Evolutionary conservation across 2,329 filamentous ascomycete genomes (phyloP), one percentile per base, ranked within the genome.

Genomic region (Aspergillus chevalieri): DNA sequence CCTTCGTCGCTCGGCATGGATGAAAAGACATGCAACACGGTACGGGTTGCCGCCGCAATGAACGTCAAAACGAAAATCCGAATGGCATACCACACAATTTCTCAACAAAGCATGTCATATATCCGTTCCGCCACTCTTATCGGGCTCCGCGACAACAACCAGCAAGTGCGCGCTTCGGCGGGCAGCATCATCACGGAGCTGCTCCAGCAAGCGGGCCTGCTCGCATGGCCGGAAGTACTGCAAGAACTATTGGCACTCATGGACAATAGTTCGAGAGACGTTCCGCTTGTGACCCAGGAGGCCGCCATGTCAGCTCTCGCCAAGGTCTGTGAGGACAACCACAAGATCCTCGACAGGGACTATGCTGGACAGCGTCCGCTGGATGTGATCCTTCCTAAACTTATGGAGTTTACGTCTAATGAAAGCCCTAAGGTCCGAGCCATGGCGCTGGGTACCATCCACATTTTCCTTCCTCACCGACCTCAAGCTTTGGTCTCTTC

Each of bases 281-380:
- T 84, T 19, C 76, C 88, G 6, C 74, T 79, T 41, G 81, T 88
- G 63, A 84, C 86, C 10, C 90, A 96, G 65, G 92, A 98, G 68
- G 91, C 91, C 53, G 91, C 89, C 59, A 95, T 97, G 87, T 83
- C 87, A 44, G 91, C 93, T 44, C 78, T 98, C 69, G 77, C 86
- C 67, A 97, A 97, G 76, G 91, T 98, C 53, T 98, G 93, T 71
- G 93, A 98, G 71, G 93, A 98, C 72, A 96, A 95, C 73, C 85
- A 83, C 63, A 89, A 87, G 65, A 78, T 89, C 51, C 76, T 98
- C 47, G 89, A 95, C 70, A 84, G 85, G 60, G 89, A 95, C 56
- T 89, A 95, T 67, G 84, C 90, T 64, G 89, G 90, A 52, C 86
- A 96, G 69, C 81, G 90, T 49, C 93, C 93, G 1, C 81, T 97